A percentile compares a stretch with the other conserved stretches of the same genome.
Conservation (phyloP, 2,329 filamentous ascomycete genomes). For the Tolypocladium endophyticum region DNA sequence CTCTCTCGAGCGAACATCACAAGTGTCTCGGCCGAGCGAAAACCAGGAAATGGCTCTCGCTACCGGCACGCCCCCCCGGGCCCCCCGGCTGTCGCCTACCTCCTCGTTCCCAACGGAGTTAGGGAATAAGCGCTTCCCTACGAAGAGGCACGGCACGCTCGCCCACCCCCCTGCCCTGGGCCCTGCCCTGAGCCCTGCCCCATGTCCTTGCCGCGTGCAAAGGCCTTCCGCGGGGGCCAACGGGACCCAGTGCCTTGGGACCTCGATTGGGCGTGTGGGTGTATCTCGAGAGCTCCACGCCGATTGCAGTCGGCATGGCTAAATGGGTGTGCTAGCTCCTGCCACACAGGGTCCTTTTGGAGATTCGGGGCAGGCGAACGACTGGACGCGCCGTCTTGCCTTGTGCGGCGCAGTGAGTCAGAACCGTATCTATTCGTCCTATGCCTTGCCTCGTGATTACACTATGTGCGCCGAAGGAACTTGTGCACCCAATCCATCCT, state of each 20-base stretch:
- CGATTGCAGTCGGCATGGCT: neutral
- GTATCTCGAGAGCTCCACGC: neutral
- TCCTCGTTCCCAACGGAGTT: neutral
- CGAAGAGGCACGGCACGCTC: neutral
- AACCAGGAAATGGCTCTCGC: neutral
- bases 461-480: neutral
- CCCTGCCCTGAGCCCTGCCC: neutral
- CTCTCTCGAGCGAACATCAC: neutral
- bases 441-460: neutral
- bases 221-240: neutral
- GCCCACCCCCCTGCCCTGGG: neutral
- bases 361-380: neutral
- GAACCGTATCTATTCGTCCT: neutral
- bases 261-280: neutral
- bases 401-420: neutral
- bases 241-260: neutral
- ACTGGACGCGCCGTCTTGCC: neutral
- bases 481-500: neutral
- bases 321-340: neutral
- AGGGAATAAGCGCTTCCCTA: neutral
- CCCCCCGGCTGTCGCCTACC: neutral
- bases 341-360: neutral
- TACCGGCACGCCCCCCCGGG: neutral
- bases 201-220: neutral
- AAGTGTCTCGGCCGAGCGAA: neutral